Evolutionary conservation across 2,329 filamentous ascomycete species (phyloP), one percentile per base, ranked within the genome.

Genomic region (Xylaria hypoxylon): DNA sequence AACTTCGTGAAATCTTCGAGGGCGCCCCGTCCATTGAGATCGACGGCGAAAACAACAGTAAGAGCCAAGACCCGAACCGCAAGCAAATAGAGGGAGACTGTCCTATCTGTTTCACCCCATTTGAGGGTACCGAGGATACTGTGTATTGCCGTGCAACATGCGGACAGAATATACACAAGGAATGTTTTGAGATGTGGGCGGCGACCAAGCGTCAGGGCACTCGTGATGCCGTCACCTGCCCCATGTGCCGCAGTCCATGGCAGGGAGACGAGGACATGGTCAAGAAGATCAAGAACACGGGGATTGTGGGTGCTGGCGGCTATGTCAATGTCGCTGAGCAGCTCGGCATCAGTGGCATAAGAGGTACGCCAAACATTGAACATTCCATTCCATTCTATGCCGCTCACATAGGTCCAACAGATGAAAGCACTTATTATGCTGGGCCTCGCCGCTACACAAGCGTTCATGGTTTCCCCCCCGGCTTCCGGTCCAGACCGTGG

Each of bases 251-350:
- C 13, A 85, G 84, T 13, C 72, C 75, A 1, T 90, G 89, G 89
- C 79, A 84, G 69, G 81, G 79, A 0, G 83, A 84, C 22, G 77
- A 81, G 22, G 77, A 79, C 2, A 73, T 79, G 67, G 76, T 84
- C 7, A 80, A 80, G 40, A 80, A 78, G 38, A 81, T 86, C 26
- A 79, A 78, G 53, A 83, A 80, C 68, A 78, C 76, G 0, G 80
- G 82, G 2, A 73, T 73, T 5, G 67, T 78, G 0, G 81, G 80
- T 26, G 73, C 73, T 0, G 87, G 89, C 40, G 88, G 88, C 0
- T 90, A 90, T 70, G 79, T 89, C 52, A 90, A 90, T 73, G 84
- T 90, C 2, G 87, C 86, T 1, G 77, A 81, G 22, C 85, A 89
- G 73, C 78, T 90, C n/a, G 88, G 88, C 1, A 81, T 90, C 68